Evolutionary conservation across 106 monocot genomes (phyloP).

Genomic region (Dioscorea dumetorum): DNA sequence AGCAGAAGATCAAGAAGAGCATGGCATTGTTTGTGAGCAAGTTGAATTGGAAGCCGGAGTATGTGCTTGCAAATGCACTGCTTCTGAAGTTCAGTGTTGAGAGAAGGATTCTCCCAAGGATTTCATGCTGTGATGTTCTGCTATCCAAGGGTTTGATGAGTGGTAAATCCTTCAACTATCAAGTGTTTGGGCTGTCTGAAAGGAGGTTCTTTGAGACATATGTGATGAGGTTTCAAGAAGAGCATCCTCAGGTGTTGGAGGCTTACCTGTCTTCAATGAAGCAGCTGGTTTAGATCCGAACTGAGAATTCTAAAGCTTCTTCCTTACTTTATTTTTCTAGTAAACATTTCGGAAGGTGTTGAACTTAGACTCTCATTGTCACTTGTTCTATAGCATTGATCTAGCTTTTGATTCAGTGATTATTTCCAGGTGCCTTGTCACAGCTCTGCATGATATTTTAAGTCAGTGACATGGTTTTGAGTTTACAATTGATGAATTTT

Average conservation of each 20-base stretch:
- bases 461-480: too few species aligned
- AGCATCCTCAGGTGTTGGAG: conserved; percentile 12
- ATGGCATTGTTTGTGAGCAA: conserved; percentile 1
- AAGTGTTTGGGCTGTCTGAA: not conserved
- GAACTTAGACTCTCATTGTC: too few species aligned
- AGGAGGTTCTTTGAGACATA: conserved; percentile 11
- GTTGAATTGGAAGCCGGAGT: not conserved
- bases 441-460: too few species aligned
- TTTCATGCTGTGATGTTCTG: conserved; percentile 4
- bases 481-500: too few species aligned
- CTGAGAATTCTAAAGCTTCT: too few species aligned
- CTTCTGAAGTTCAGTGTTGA: conserved; percentile 8
- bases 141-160: conserved; percentile 3
- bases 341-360: too few species aligned
- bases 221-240: conserved; percentile 4
- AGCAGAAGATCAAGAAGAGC: not conserved
- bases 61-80: not conserved
- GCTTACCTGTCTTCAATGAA: too few species aligned
- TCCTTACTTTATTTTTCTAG: too few species aligned
- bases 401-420: too few species aligned
- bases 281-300: too few species aligned
- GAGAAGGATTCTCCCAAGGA: conserved; percentile 15
- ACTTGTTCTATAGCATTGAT: too few species aligned
- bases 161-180: not conserved
- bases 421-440: too few species aligned